A percentile compares a stretch with the other conserved stretches of the same genome.
Evolutionary conservation across 345 rosid genomes (phyloP).

Genomic region (sweet orange (Citrus sinensis)): DVS_A1.0 CM039164.1:17737501-17738000

Average conservation of each 20-base stretch:
- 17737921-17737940: not conserved
- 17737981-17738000: not conserved
- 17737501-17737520: not conserved
- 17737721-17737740: not conserved
- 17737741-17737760: not conserved
- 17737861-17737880: not conserved
- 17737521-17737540: not conserved
- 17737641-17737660: not conserved
- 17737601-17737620: constrained; percentile 14
- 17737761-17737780: not conserved
- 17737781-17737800: not conserved
- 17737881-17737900: constrained; percentile 13
- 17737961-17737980: not conserved
- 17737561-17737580: not conserved
- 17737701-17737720: not conserved
- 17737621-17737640: too few species aligned
- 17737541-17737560: not conserved
- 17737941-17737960: not conserved
- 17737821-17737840: constrained; percentile 5
- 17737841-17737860: not conserved
- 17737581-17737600: not conserved
- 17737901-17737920: not conserved
- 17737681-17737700: not conserved
- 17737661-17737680: not conserved
- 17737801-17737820: not conserved